Evolutionary conservation across 768 basidiomycete species (phyloP), one percentile per base, ranked within the genome.

Genomic region (Phlebiopsis gigantea): DNA sequence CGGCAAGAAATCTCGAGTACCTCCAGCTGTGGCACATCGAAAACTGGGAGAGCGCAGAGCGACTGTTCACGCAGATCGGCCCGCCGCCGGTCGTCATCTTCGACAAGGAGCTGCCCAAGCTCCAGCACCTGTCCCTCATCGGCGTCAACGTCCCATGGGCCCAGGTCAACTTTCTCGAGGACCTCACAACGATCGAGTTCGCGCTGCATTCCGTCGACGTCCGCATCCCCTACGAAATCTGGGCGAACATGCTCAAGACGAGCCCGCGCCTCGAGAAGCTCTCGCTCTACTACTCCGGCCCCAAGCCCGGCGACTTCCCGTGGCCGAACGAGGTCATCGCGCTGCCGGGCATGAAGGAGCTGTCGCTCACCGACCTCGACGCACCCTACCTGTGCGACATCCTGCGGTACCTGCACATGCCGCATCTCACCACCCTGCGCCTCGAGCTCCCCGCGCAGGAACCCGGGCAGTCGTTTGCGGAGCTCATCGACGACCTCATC

Each of bases 91-190:
- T 85, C 6, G 69, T 75, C 56, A 77, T 84, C 29, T 84, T 86
- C 67, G 69, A 69, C 63, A 81, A 82, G 62, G 57, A 65, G 21
- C 71, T 83, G 10, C 84, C 83, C 10, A 68, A 70, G 6, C 68
- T 85, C 44, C 74, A 69, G 59, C 79, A 83, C 63, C 73, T 85
- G 49, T 82, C 81, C 17, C 71, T 86, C 46, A 82, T 84, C 59
- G 84, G 84, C 50, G 83, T 86, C 59, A 85, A 84, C 66, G 75
- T 86, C 28, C 80, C 79, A 2, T 86, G 83, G 83, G 74, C 75
- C 26, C 75, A 79, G 6, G 83, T 78, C 29, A 77, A 80, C 4
- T 84, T 78, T 68, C 75, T 85, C 54, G 66, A 68, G 24, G 72
- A 73, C 43, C 72, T 86, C 42, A 71, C 75, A 26, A 68, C 75